Evolutionary conservation across 208 protist genomes (phyloP).

Genomic region (Spongospora subterranea): DNA sequence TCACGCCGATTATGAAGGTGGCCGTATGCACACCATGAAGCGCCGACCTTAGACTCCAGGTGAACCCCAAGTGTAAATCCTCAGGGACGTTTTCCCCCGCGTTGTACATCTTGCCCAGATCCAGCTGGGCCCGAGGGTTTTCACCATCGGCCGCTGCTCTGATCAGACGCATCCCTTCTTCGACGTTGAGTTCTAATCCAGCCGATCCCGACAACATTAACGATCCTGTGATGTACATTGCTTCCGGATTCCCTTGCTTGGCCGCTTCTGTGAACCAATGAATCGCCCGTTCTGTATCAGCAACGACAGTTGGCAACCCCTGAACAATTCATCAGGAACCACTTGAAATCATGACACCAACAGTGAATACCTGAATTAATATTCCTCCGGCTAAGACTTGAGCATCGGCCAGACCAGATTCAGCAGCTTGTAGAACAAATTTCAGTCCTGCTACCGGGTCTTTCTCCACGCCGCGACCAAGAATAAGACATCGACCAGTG

Average conservation of each 20-base stretch:
- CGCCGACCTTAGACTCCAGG: background rate
- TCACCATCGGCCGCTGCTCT: background rate
- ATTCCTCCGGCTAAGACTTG: conserved; percentile 9
- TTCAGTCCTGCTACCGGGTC: background rate
- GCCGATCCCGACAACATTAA: background rate
- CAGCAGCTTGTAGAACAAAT: background rate
- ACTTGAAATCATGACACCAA: too few species aligned
- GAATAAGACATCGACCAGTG: background rate
- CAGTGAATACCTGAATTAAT: background rate
- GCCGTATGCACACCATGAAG: background rate
- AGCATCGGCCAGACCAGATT: conserved; percentile 7
- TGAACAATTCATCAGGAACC: too few species aligned
- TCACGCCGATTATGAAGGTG: conserved; percentile 2
- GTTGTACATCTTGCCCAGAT: conserved; percentile 54
- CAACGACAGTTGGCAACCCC: background rate
- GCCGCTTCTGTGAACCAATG: background rate
- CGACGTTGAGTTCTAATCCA: background rate
- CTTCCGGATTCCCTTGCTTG: background rate
- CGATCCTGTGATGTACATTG: conserved; percentile 20
- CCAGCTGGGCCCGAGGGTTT: conserved; percentile 5
- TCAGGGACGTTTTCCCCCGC: background rate
- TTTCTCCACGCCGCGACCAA: background rate
- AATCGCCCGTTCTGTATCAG: background rate
- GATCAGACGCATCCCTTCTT: background rate
- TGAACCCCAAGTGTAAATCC: background rate